Evolutionary conservation across 768 basidiomycete species (phyloP).

Genomic region (Boletus sp.): DNA sequence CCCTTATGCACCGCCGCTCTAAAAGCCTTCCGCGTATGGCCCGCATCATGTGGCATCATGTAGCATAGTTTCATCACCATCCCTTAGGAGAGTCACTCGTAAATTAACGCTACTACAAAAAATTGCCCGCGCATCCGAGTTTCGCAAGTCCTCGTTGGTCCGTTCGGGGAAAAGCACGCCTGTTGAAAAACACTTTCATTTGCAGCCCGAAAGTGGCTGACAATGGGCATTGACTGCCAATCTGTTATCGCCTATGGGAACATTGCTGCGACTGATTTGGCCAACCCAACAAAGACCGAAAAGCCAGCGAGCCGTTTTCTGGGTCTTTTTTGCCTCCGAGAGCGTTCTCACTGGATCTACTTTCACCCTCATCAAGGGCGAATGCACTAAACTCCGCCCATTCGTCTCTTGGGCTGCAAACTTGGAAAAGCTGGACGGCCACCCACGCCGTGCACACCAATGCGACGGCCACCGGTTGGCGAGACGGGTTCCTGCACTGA

Average conservation of each 20-base stretch:
- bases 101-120: slow-evolving; percentile 16
- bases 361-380: slow-evolving; percentile 11
- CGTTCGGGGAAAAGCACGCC: slow-evolving; percentile 7
- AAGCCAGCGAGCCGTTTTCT: slow-evolving; percentile 2
- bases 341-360: slow-evolving; percentile 25
- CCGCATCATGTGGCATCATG: slow-evolving; percentile 18
- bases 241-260: slow-evolving; percentile 20
- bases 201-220: slow-evolving; percentile 5
- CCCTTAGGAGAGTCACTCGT: slow-evolving; percentile 5
- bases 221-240: background rate
- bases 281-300: slow-evolving; percentile 24
- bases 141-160: slow-evolving; percentile 18
- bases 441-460: background rate
- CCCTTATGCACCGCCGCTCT: slow-evolving; percentile 23
- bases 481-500: background rate
- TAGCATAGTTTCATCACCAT: slow-evolving; percentile 5
- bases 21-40: slow-evolving; percentile 15
- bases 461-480: slow-evolving; percentile 9
- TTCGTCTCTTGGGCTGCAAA: slow-evolving; percentile 7
- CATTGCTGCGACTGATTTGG: slow-evolving; percentile 18
- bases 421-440: slow-evolving; percentile 13
- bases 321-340: slow-evolving; percentile 11
- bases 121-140: slow-evolving; percentile 8
- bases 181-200: slow-evolving; percentile 5
- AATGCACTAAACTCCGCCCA: background rate